Evolutionary conservation across 2,329 filamentous ascomycete species (phyloP).

Genomic region (Colletotrichum graminicola): DNA sequence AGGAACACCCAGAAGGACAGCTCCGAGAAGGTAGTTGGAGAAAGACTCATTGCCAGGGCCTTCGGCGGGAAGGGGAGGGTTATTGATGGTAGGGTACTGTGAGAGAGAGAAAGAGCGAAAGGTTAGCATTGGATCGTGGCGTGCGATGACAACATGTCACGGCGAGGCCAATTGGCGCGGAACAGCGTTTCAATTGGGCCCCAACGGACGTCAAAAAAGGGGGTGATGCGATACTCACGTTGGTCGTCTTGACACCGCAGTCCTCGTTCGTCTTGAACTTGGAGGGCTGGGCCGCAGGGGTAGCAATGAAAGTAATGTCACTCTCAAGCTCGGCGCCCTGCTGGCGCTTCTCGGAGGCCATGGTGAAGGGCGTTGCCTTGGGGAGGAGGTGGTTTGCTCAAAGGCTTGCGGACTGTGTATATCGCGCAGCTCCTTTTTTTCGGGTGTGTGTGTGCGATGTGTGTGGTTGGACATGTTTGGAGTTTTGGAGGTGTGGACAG

Average conservation of each 20-base stretch:
- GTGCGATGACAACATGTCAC: neutral
- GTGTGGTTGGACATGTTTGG: constrained; percentile 20
- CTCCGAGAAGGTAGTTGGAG: constrained; percentile 83
- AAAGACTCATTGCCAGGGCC: constrained; percentile 86
- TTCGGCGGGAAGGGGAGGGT: constrained; percentile 93
- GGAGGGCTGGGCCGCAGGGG: constrained; percentile 56
- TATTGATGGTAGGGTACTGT: constrained; percentile 90
- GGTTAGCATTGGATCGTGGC: constrained; percentile 7
- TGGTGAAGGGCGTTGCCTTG: constrained; percentile 23
- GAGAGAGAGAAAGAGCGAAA: constrained; percentile 21
- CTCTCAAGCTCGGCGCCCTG: constrained; percentile 47
- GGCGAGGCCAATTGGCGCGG: constrained; percentile 17
- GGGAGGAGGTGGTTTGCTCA: neutral
- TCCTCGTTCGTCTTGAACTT: constrained; percentile 80
- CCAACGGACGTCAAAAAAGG: neutral
- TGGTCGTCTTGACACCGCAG: constrained; percentile 58
- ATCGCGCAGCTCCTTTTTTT: constrained; percentile 14
- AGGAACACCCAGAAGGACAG: constrained; percentile 77
- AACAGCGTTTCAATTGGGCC: neutral
- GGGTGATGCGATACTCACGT: constrained; percentile 49
- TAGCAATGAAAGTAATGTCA: constrained; percentile 59
- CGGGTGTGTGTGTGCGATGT: neutral
- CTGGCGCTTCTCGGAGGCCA: constrained; percentile 43
- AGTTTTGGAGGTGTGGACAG: constrained; percentile 36
- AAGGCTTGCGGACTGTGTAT: constrained; percentile 1